Conservation (phyloP, 352 stramenopile species). For the Pythium folliculosum region DNA sequence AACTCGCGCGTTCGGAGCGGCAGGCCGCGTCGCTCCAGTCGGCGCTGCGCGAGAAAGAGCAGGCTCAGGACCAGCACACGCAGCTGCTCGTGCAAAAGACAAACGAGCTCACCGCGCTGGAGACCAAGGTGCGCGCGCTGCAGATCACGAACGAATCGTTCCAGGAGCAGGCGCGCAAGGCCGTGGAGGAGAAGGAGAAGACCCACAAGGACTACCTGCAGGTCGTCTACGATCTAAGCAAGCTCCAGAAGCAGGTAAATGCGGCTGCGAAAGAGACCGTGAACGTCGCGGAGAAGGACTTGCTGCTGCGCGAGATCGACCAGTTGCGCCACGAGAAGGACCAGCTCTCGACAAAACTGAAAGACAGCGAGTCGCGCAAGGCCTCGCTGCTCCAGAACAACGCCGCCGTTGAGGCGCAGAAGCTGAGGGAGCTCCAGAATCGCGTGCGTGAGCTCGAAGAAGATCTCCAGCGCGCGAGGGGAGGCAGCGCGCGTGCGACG, state of each 20-base stretch:
- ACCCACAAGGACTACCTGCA: conserved; percentile 53
- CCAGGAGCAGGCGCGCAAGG: conserved; percentile 38
- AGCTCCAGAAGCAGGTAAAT: conserved; percentile 49
- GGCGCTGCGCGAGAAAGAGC: conserved; percentile 32
- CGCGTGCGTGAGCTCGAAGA: conserved; percentile 39
- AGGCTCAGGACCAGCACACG: conserved; percentile 24
- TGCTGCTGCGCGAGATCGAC: conserved; percentile 40
- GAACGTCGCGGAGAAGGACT: conserved; percentile 33
- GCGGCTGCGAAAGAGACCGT: conserved; percentile 36
- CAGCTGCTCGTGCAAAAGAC: conserved; percentile 35
- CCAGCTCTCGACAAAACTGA: conserved; percentile 32
- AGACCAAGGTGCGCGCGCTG: conserved; percentile 32
- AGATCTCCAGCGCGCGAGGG: conserved; percentile 15
- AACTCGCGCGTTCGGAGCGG: conserved; percentile 20
- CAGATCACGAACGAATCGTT: conserved; percentile 39
- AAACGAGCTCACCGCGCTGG: conserved; percentile 30
- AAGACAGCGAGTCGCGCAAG: conserved; percentile 28
- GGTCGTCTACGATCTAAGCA: conserved; percentile 49
- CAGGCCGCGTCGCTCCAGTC: conserved; percentile 30
- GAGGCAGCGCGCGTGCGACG: background rate
- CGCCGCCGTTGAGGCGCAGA: conserved; percentile 20
- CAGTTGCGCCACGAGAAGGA: conserved; percentile 38
- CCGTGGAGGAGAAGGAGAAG: conserved; percentile 40
- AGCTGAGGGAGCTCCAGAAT: conserved; percentile 25
- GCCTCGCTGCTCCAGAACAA: conserved; percentile 20